Percentiles rank a stretch among this genome's conserved stretches.
Conservation (phyloP, 1,284 basidiomycete species). For the Trametes polyzona region DNA sequence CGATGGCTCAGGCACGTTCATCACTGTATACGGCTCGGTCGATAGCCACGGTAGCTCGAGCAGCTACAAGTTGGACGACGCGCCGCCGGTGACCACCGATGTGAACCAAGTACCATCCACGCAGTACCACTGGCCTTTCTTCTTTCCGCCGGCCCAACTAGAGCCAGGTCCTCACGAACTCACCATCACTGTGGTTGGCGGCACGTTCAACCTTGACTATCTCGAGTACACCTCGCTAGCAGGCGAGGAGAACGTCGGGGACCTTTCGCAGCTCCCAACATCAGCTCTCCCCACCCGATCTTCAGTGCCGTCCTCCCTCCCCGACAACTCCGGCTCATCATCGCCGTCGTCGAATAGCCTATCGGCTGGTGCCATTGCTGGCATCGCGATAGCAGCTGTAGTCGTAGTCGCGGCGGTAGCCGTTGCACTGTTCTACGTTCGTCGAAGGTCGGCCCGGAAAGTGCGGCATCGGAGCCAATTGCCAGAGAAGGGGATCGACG, state of each 20-base stretch:
- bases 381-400: constrained; percentile 6
- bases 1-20: constrained; percentile 13
- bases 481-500: constrained; percentile 21
- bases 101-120: constrained; percentile 2
- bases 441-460: constrained; percentile 10
- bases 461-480: constrained; percentile 12
- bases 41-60: constrained; percentile 2
- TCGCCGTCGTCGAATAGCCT: background rate
- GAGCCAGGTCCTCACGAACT: constrained; percentile 15
- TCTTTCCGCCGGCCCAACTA: constrained; percentile 11
- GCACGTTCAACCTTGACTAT: constrained; percentile 21
- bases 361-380: constrained; percentile 9
- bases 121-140: constrained; percentile 20
- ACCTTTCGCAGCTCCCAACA: constrained; percentile 3
- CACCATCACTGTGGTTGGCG: constrained; percentile 7
- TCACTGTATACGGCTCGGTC: constrained; percentile 21
- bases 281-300: background rate
- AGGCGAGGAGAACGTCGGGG: constrained; percentile 4
- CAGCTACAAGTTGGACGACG: constrained; percentile 17
- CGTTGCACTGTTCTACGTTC: constrained; percentile 6
- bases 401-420: constrained; percentile 2
- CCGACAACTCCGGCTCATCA: background rate
- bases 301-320: background rate
- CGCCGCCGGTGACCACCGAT: background rate
- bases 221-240: constrained; percentile 9